Conservation (phyloP, 2,329 filamentous ascomycete species). For the Ophiostoma sp. region DNA sequence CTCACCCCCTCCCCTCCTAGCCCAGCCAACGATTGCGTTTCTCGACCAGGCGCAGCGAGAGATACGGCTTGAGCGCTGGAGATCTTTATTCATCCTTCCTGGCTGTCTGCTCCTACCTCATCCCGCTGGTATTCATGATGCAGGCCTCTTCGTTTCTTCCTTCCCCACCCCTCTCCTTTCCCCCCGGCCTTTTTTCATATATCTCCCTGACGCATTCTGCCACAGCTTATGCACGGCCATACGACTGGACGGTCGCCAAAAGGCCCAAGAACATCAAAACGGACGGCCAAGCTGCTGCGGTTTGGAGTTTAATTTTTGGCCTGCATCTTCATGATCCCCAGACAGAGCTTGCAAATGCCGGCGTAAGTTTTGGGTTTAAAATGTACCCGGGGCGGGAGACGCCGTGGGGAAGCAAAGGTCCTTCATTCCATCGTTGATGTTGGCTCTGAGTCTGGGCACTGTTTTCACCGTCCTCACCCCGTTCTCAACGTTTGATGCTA, state of each 20-base stretch:
- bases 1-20: not conserved
- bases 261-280: not conserved
- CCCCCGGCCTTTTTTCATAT: not conserved
- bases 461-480: not conserved
- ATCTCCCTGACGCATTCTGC: not conserved
- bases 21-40: not conserved
- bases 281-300: not conserved
- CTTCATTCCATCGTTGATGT: conserved; percentile 22
- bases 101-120: not conserved
- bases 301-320: not conserved
- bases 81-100: conserved; percentile 1
- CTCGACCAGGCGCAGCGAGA: not conserved
- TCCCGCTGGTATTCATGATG: not conserved
- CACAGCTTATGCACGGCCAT: not conserved
- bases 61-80: not conserved
- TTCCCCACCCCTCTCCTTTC: not conserved
- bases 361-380: conserved; percentile 15
- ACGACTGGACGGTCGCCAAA: not conserved
- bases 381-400: conserved; percentile 25
- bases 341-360: conserved; percentile 23
- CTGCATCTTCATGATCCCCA: not conserved
- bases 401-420: conserved; percentile 25
- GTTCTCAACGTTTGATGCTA: not conserved
- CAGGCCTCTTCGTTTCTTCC: not conserved
- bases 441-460: conserved; percentile 8